Evolutionary conservation across 2,329 filamentous ascomycete species (phyloP).

Genomic region (Fusarium sp.): DNA sequence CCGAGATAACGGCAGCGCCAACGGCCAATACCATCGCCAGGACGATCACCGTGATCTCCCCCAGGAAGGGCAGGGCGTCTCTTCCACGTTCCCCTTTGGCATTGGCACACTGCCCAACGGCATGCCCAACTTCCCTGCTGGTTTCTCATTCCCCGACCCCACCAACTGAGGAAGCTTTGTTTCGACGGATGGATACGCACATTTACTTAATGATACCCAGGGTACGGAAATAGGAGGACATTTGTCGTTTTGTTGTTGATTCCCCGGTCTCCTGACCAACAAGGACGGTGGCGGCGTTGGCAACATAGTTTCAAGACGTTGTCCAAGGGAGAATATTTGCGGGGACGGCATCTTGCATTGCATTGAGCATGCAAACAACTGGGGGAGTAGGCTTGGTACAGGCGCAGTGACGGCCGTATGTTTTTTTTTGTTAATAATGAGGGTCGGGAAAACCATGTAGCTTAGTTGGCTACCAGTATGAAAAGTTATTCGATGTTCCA

Average conservation of each 20-base stretch:
- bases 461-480: conserved; percentile 17
- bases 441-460: conserved; percentile 15
- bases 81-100: conserved; percentile 55
- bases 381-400: conserved; percentile 10
- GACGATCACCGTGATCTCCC: conserved; percentile 42
- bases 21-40: conserved; percentile 36
- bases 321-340: conserved; percentile 4
- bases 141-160: conserved; percentile 57
- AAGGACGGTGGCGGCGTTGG: conserved; percentile 33
- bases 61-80: conserved; percentile 46
- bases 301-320: conserved; percentile 16
- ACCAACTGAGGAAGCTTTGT: conserved; percentile 33
- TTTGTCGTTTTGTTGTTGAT: conserved; percentile 34
- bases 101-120: conserved; percentile 58
- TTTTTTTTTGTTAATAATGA: conserved; percentile 14
- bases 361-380: conserved; percentile 16
- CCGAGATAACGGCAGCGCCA: conserved; percentile 49
- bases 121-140: conserved; percentile 59
- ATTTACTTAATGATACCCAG: conserved; percentile 41
- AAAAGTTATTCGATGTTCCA: conserved; percentile 33
- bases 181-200: conserved; percentile 11
- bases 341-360: conserved; percentile 24
- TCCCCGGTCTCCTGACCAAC: conserved; percentile 18
- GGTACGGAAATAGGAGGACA: conserved; percentile 33
- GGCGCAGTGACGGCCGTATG: conserved; percentile 2